Conservation (phyloP, 2,329 filamentous ascomycete species). For the Magnaporthiopsis rhizophila region DNA sequence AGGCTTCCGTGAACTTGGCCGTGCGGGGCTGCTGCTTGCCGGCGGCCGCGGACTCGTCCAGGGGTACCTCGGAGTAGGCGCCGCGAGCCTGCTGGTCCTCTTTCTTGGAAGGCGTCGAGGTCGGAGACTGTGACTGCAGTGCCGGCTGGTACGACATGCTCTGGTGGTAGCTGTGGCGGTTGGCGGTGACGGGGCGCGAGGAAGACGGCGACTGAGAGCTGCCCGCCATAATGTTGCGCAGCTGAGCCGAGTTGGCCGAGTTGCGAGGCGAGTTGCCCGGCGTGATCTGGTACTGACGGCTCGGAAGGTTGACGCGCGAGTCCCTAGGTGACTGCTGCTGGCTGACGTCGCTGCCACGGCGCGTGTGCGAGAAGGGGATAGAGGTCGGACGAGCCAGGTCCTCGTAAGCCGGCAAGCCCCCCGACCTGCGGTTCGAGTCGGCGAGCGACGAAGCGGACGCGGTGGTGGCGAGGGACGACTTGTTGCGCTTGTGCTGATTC, state of each 20-base stretch:
- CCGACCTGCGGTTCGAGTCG: slow-evolving; percentile 34
- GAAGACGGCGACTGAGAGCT: slow-evolving; percentile 24
- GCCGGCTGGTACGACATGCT: slow-evolving; percentile 13
- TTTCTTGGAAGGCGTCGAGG: slow-evolving; percentile 5
- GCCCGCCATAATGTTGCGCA: slow-evolving; percentile 31
- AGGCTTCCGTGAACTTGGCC: slow-evolving; percentile 45
- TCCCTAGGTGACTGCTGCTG: slow-evolving; percentile 43
- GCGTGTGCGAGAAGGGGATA: slow-evolving; percentile 75
- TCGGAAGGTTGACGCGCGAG: slow-evolving; percentile 46
- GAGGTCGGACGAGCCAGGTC: slow-evolving; percentile 38
- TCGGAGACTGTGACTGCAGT: neutral
- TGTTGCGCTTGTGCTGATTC: slow-evolving; percentile 62
- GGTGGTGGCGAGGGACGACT: slow-evolving; percentile 43
- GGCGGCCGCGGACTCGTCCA: slow-evolving; percentile 26
- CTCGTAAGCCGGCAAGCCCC: slow-evolving; percentile 32
- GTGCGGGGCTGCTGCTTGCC: slow-evolving; percentile 21
- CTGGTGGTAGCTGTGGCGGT: slow-evolving; percentile 10
- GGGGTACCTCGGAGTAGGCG: slow-evolving; percentile 42
- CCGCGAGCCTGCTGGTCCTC: slow-evolving; percentile 24
- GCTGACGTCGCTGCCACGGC: slow-evolving; percentile 49
- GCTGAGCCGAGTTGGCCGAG: slow-evolving; percentile 23
- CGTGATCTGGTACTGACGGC: slow-evolving; percentile 45
- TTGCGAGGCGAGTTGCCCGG: slow-evolving; percentile 35
- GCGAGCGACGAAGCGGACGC: slow-evolving; percentile 35
- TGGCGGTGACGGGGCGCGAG: slow-evolving; percentile 10